Evolutionary conservation across 2,329 filamentous ascomycete genomes (phyloP), one percentile per base, ranked within the genome.

Genomic region (Colletotrichum cereale): DNA sequence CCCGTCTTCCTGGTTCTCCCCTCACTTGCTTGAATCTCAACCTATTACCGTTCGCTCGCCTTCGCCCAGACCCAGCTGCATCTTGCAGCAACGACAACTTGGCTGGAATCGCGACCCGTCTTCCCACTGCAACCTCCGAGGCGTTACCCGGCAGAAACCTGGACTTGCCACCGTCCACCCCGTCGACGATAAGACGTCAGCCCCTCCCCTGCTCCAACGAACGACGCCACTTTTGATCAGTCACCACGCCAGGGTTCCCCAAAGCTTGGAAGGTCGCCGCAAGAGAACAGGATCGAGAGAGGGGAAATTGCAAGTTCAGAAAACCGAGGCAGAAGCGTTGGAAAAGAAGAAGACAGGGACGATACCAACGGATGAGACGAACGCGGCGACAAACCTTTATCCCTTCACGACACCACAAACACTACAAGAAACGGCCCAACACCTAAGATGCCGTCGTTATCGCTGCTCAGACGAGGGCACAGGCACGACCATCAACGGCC

Each of bases 361-460:
- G n/a, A 34, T 29, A 38, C 10, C 57, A 31, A 58, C 64, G 68
- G 67, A 71, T 64, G 53, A 72, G 52, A 69, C 65, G 69, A 64
- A 62, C 56, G 47, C 69, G 52, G 38, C 50, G 21, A 40, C 48
- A 18, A 52, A 26, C 36, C 36, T 57, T 62, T 52, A 53, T 62
- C 57, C 60, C 60, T 48, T 40, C 58, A 18, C 44, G 58, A 5
- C 10, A 42, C 26, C 44, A 47, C n/a, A 10, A 53, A 21, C 53
- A 63, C 12, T 16, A 40, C 52, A 40, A 36, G 38, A 60, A 60
- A 71, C 69, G 61, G 12, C 14, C 47, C 52, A 5, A 36, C 34
- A 48, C 50, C 16, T 53, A 71, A 72, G 48, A 82, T 82, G 80
- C 79, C 79, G 48, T 78, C 78, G 24, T 76, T 82, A 48, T 78